Percentiles rank a stretch among this genome's conserved stretches.
These are phyloP conservation scores for baker's yeast (Saccharomyces cerevisiae) DNA, from an alignment of 805 yeast species.

Conservation along the genomic window DNA sequence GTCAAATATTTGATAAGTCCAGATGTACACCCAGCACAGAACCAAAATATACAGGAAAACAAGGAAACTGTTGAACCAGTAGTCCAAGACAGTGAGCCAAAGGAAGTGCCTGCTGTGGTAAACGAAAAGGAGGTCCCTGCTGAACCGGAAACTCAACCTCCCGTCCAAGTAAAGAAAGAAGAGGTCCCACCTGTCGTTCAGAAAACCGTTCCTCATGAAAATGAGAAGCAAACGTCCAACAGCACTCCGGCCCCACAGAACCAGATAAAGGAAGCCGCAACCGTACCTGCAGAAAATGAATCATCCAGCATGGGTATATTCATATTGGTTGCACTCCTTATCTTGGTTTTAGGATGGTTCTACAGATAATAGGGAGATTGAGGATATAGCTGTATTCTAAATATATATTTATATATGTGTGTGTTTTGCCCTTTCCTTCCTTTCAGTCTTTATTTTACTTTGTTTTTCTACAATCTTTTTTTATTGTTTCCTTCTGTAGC, in stretches of 20 bases:
- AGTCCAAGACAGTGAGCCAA: conserved; percentile 2
- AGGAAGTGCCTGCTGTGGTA: conserved; percentile 1
- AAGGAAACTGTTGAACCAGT: background rate
- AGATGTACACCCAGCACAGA: conserved; percentile 16
- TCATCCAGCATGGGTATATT: conserved; percentile 47
- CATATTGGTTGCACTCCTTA: conserved; percentile 45
- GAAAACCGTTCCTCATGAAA: background rate
- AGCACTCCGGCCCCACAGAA: conserved; percentile 31
- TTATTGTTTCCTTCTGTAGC: background rate
- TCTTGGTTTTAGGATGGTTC: conserved; percentile 61
- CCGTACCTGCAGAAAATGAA: conserved; percentile 30
- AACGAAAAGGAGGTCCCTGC: conserved; percentile 9
- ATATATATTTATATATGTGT: background rate
- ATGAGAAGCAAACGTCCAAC: background rate
- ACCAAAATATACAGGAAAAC: conserved; percentile 17
- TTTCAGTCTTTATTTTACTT: background rate
- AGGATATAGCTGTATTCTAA: background rate
- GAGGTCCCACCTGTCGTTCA: conserved; percentile 1
- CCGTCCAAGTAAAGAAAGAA: conserved; percentile 7
- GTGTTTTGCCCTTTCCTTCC: background rate
- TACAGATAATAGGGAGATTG: conserved; percentile 37
- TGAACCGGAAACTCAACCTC: conserved; percentile 17
- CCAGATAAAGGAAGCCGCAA: conserved; percentile 15
- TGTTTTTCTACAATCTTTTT: background rate
- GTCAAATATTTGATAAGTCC: conserved; percentile 42